Conservation (phyloP, 106 monocot species). For the Dactylorhiza incarnata region DNA sequence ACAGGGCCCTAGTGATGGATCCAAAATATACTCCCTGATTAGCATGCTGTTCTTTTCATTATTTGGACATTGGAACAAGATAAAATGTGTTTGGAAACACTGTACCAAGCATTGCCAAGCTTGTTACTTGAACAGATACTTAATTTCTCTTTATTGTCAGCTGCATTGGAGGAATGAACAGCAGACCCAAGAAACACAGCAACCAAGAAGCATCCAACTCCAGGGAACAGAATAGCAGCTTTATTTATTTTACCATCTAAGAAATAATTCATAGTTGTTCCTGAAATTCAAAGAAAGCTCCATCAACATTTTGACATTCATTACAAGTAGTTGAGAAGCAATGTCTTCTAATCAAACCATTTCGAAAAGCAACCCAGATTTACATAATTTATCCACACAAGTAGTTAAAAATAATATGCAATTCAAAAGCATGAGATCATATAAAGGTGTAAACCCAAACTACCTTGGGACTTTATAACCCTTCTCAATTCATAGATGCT, state of each 20-base stretch:
- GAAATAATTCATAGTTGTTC: constrained; percentile 95
- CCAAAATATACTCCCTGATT: too few species aligned
- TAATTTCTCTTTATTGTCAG: constrained; percentile 76
- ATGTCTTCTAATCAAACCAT: not conserved
- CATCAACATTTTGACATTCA: not conserved
- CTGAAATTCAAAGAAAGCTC: constrained; percentile 21
- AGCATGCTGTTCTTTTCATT: not conserved
- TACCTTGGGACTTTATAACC: too few species aligned
- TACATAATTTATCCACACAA: not conserved
- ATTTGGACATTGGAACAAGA: not conserved
- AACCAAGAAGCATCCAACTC: constrained; percentile 83
- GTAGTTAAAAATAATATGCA: not conserved
- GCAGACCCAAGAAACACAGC: constrained; percentile 86
- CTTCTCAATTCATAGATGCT: too few species aligned
- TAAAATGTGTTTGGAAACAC: not conserved
- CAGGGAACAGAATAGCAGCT: constrained; percentile 92
- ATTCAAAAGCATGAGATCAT: not conserved
- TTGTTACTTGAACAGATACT: constrained; percentile 15
- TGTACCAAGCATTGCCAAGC: constrained; percentile 19
- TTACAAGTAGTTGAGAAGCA: not conserved
- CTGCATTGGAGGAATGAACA: constrained; percentile 86
- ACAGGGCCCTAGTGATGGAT: too few species aligned
- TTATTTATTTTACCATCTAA: constrained; percentile 82
- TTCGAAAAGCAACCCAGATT: too few species aligned
- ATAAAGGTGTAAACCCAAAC: too few species aligned